phyloP scores from a whole-genome alignment of 495 filamentous ascomycete species.

The Penicillium cinerascens region DNA sequence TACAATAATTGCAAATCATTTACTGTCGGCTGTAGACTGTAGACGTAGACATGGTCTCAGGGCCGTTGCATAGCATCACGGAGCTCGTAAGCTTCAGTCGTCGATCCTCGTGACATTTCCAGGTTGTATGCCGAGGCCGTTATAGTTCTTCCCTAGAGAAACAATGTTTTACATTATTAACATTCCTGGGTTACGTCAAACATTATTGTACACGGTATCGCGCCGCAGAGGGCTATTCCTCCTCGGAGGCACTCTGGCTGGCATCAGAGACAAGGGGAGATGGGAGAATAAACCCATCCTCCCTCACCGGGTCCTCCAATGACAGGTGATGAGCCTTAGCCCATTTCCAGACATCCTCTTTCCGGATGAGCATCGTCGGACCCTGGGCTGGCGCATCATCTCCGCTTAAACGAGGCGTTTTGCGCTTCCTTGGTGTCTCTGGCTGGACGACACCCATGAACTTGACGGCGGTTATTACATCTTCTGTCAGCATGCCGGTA shows the following conservation, averaged over 20 bases:
- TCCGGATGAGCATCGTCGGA: slow-evolving; percentile 38
- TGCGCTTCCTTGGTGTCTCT: slow-evolving; percentile 44
- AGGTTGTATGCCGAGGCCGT: background rate
- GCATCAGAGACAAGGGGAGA: slow-evolving; percentile 21
- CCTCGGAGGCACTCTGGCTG: slow-evolving; percentile 6
- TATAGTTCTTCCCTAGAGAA: background rate
- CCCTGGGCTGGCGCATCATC: slow-evolving; percentile 30
- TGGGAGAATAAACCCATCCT: slow-evolving; percentile 44
- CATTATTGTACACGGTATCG: background rate
- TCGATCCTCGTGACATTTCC: background rate
- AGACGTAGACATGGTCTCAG: background rate
- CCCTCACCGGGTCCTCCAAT: slow-evolving; percentile 46
- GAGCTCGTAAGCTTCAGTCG: background rate
- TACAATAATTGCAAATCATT: slow-evolving; percentile 14
- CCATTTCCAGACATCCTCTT: slow-evolving; percentile 48
- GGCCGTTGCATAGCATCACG: background rate
- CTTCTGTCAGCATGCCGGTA: slow-evolving; percentile 78
- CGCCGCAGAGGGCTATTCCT: slow-evolving; percentile 1
- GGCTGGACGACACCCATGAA: slow-evolving; percentile 72
- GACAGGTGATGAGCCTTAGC: slow-evolving; percentile 35
- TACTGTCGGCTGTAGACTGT: background rate
- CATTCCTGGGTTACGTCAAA: background rate
- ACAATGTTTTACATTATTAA: background rate
- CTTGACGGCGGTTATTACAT: slow-evolving; percentile 73
- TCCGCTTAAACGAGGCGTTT: slow-evolving; percentile 19